Conservation (phyloP, 164 flowering plant species). For the Vitis rupestris region DNA sequence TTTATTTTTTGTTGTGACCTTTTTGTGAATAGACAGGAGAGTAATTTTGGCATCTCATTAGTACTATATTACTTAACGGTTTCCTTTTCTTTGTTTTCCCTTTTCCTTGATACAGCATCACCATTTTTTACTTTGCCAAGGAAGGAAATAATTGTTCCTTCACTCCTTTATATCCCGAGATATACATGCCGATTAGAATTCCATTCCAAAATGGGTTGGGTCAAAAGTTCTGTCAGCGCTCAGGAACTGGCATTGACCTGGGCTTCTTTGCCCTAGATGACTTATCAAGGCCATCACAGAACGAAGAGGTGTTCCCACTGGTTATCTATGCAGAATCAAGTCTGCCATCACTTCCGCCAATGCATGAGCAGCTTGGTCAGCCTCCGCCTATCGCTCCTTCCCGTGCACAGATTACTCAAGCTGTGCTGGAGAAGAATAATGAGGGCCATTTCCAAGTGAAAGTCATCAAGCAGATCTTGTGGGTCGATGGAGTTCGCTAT, state of each 20-base stretch:
- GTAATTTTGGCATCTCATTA: too few species aligned
- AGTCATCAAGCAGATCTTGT: slow-evolving; percentile 71
- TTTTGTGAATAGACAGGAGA: too few species aligned
- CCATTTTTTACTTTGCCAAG: slow-evolving; percentile 80
- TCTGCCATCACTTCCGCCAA: slow-evolving; percentile 10
- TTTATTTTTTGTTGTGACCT: too few species aligned
- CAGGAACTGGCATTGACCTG: slow-evolving; percentile 80
- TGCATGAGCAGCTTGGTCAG: slow-evolving; percentile 30
- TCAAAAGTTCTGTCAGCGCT: slow-evolving; percentile 73
- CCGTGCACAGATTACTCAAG: slow-evolving; percentile 78
- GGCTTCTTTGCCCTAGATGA: slow-evolving; percentile 74
- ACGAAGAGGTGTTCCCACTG: slow-evolving; percentile 77
- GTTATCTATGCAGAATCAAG: slow-evolving; percentile 70
- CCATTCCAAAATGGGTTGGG: slow-evolving; percentile 67
- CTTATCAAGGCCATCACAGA: slow-evolving; percentile 61
- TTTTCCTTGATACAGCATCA: slow-evolving; percentile 44
- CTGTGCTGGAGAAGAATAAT: slow-evolving; percentile 59
- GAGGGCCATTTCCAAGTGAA: slow-evolving; percentile 52
- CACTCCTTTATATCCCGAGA: slow-evolving; percentile 63
- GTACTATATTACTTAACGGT: too few species aligned
- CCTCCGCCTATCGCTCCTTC: slow-evolving; percentile 21
- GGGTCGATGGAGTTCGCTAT: slow-evolving; percentile 77
- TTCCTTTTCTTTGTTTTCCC: too few species aligned
- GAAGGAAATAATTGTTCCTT: slow-evolving; percentile 64
- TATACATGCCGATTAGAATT: slow-evolving; percentile 41